These are phyloP conservation scores for Aspergillus puulaauensis DNA, from an alignment of 2,329 filamentous ascomycete species.

Conservation along the genomic window DNA sequence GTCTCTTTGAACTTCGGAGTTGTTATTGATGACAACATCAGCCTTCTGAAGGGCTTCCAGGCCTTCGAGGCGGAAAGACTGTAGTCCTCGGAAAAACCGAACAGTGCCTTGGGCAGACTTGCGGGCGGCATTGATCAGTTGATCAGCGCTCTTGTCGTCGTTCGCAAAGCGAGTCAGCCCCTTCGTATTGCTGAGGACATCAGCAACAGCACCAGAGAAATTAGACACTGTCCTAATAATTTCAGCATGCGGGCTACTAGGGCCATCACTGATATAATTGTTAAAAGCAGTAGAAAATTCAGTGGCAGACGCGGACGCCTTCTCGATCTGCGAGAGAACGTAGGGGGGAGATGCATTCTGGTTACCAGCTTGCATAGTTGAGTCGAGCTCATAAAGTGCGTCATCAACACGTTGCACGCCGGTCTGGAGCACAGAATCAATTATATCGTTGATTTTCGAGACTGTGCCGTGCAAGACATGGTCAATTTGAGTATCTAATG, in stretches of 20 bases:
- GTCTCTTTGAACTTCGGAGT: conserved; percentile 92
- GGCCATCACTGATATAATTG: conserved; percentile 95
- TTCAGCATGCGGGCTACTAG: conserved; percentile 83
- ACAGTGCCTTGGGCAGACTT: conserved; percentile 84
- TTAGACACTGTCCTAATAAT: conserved; percentile 91
- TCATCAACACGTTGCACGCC: conserved; percentile 94
- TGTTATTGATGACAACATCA: conserved; percentile 95
- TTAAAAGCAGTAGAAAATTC: conserved; percentile 98
- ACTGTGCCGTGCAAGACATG: conserved; percentile 82
- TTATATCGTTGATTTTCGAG: conserved; percentile 93
- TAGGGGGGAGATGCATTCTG: conserved; percentile 95
- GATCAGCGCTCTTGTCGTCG: conserved; percentile 91
- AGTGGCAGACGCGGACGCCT: conserved; percentile 88
- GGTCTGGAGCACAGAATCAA: conserved; percentile 91
- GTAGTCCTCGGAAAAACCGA: conserved; percentile 90
- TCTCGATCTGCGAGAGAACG: conserved; percentile 94
- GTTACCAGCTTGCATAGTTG: conserved; percentile 96
- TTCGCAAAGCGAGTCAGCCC: conserved; percentile 89
- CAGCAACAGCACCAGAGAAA: conserved; percentile 85
- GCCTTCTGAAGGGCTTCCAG: conserved; percentile 90
- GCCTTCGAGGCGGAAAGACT: conserved; percentile 89
- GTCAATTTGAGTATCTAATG: conserved; percentile 87
- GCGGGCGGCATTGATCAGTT: conserved; percentile 77
- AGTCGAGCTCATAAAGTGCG: conserved; percentile 94
- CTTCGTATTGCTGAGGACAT: conserved; percentile 95